Evolutionary conservation across 805 yeast species (phyloP).

Genomic region (Dipodascopsis uninucleata): DNA sequence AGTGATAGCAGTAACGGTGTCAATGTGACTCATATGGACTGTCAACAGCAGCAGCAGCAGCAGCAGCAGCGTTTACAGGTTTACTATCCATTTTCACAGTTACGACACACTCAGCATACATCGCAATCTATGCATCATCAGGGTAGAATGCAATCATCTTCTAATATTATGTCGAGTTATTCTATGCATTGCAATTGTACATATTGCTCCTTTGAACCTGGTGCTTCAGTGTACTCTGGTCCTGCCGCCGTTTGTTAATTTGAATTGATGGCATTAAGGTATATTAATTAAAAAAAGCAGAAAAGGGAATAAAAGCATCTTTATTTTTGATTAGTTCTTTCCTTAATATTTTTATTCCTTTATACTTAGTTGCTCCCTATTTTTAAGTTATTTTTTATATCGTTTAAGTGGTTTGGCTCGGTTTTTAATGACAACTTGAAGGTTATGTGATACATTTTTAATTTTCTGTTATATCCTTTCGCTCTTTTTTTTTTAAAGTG

Average conservation of each 20-base stretch:
- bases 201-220: constrained; percentile 22
- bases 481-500: background rate
- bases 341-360: background rate
- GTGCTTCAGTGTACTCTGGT: constrained; percentile 9
- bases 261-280: no score
- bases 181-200: constrained; percentile 18
- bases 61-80: constrained; percentile 12
- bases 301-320: background rate
- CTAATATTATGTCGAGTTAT: constrained; percentile 1
- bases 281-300: background rate
- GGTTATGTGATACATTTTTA: background rate
- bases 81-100: no score
- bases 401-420: background rate
- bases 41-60: constrained; percentile 7
- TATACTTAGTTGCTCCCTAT: background rate
- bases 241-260: constrained; percentile 15
- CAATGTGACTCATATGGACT: no score
- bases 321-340: background rate
- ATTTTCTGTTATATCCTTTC: background rate
- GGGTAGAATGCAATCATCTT: background rate
- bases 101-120: no score
- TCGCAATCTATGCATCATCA: background rate
- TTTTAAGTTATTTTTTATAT: background rate
- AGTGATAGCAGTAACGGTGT: constrained; percentile 7
- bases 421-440: background rate